phyloP scores from a whole-genome alignment of 148 eudicot species.

The Rheum nobile region DNA sequence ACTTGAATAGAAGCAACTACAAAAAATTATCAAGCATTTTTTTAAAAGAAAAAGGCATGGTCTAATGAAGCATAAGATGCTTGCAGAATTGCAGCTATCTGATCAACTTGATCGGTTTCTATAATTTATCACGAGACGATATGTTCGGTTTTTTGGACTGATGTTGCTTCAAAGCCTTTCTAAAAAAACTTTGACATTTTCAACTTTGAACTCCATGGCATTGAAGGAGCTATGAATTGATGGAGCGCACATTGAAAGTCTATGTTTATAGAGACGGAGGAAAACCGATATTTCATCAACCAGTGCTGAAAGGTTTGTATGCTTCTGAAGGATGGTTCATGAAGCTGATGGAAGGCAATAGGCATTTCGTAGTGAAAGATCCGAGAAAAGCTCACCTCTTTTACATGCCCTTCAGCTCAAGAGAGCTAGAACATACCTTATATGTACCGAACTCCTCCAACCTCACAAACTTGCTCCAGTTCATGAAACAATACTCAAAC shows the following conservation, averaged over 20 bases:
- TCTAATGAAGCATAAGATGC: no score
- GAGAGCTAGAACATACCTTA: slow-evolving; percentile 47
- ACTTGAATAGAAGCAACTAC: background rate
- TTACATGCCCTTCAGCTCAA: slow-evolving; percentile 85
- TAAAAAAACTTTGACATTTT: background rate
- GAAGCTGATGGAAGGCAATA: slow-evolving; percentile 81
- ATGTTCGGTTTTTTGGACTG: background rate
- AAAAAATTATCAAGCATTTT: background rate
- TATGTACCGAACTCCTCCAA: slow-evolving; percentile 57
- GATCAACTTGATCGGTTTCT: background rate
- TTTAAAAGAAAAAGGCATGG: background rate
- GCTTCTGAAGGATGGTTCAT: slow-evolving; percentile 99
- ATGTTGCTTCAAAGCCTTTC: background rate
- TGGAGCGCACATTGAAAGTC: slow-evolving; percentile 66
- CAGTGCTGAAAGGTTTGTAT: slow-evolving; percentile 77
- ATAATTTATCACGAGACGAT: background rate
- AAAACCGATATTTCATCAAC: slow-evolving; percentile 85
- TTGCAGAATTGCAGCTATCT: no score
- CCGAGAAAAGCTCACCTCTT: slow-evolving; percentile 73
- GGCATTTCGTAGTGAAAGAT: slow-evolving; percentile 47
- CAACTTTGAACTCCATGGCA: background rate
- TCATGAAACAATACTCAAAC: slow-evolving; percentile 50
- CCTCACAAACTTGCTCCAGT: slow-evolving; percentile 42
- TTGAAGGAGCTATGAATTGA: slow-evolving; percentile 84
- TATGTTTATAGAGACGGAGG: slow-evolving; percentile 74